phyloP scores from a whole-genome alignment of 306 rosid species.

The Elaeagnus macrophylla region DNA sequence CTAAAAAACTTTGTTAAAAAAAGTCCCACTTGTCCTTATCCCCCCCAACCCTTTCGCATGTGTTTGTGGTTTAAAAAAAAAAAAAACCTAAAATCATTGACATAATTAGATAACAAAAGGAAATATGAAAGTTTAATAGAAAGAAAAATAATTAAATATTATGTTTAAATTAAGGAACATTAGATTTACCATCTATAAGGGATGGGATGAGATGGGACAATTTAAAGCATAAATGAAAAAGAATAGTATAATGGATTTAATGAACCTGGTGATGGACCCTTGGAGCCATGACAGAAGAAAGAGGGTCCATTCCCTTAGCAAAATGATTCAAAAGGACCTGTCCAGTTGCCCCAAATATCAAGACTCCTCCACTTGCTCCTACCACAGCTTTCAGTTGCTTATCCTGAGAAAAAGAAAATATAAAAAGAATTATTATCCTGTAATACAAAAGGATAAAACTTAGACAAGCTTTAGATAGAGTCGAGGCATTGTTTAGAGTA shows the following conservation, averaged over 20 bases:
- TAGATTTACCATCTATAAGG: no score
- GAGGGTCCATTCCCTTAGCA: slow-evolving; percentile 59
- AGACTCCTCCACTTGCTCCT: slow-evolving; percentile 77
- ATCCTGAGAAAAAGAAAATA: slow-evolving; percentile 29
- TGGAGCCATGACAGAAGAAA: slow-evolving; percentile 63
- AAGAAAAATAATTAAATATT: no score
- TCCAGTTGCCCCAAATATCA: slow-evolving; percentile 55
- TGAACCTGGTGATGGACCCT: slow-evolving; percentile 74
- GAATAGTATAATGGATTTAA: background rate
- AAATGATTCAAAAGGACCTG: slow-evolving; percentile 77
- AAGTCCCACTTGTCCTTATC: no score
- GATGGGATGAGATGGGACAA: no score
- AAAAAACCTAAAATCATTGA: no score
- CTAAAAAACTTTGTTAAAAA: background rate
- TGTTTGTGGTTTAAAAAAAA: no score
- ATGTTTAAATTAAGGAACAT: no score
- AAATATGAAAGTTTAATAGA: no score
- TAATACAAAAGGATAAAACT: background rate
- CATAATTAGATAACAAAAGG: no score
- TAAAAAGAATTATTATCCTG: background rate
- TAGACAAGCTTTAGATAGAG: background rate
- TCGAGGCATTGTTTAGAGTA: background rate
- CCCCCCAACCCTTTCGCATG: no score
- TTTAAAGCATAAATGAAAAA: no score
- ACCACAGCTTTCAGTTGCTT: slow-evolving; percentile 53